Percentiles rank a stretch among this genome's conserved stretches.
These are phyloP conservation scores for Pontederia paniculata DNA, from an alignment of 176 grass and related monocot genomes.

Conservation along the genomic window DNA sequence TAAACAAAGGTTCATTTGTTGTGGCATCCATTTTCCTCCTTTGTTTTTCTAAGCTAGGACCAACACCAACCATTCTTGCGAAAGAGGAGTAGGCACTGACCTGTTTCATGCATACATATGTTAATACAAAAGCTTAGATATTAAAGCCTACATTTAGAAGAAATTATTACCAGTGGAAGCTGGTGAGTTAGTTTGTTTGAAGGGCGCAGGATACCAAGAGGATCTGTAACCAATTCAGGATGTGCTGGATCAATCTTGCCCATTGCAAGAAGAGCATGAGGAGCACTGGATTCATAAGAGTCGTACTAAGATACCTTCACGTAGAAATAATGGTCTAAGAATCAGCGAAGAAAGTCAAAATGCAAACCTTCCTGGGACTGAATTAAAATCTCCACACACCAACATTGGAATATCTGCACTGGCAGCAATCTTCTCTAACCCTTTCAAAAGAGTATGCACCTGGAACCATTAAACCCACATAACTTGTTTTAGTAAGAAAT, in stretches of 20 bases:
- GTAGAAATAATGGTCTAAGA: neutral
- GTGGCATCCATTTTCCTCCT: conserved; percentile 81
- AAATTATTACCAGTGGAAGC: conserved; percentile 66
- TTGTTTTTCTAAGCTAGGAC: conserved; percentile 74
- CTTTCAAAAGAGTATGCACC: conserved; percentile 99
- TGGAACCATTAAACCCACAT: conserved; percentile 20
- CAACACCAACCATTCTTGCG: conserved; percentile 65
- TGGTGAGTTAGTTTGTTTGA: conserved; percentile 83
- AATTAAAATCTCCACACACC: conserved; percentile 99
- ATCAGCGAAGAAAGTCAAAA: neutral
- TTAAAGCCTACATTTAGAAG: neutral
- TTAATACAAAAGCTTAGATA: neutral
- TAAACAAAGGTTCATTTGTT: conserved; percentile 98
- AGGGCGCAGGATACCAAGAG: conserved; percentile 83
- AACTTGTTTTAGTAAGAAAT: conserved; percentile 5
- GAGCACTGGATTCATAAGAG: conserved; percentile 45
- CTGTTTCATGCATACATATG: conserved; percentile 16
- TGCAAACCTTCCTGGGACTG: conserved; percentile 65
- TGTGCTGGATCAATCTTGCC: conserved; percentile 91
- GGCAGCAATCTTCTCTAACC: conserved; percentile 96
- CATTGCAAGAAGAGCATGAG: conserved; percentile 78
- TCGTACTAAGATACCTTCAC: neutral
- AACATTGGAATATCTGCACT: conserved; percentile 99
- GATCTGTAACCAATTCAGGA: conserved; percentile 85
- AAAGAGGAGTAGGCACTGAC: conserved; percentile 98